A percentile compares a stretch with the other conserved stretches of the same genome.
Conservation (phyloP, 768 basidiomycete genomes). For the Mycena amicta region DNA sequence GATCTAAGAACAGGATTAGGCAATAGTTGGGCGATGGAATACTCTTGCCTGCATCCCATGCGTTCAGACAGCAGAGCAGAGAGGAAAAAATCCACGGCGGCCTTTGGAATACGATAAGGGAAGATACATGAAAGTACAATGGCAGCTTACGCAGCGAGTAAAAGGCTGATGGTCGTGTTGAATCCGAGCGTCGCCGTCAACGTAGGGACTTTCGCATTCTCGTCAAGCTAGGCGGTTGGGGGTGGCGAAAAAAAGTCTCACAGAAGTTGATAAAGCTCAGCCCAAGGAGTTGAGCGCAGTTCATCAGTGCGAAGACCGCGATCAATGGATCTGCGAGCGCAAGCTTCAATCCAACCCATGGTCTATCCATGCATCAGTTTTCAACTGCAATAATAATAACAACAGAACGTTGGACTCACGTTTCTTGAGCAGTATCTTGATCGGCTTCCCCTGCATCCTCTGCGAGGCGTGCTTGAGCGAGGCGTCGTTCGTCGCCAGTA, state of each 20-base stretch:
- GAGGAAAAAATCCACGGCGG: slow-evolving; percentile 47
- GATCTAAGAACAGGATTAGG: slow-evolving; percentile 30
- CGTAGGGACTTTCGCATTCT: neutral
- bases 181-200: neutral
- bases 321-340: slow-evolving; percentile 61
- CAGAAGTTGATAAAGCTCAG: slow-evolving; percentile 65
- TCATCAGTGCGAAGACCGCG: slow-evolving; percentile 54
- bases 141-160: neutral
- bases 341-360: slow-evolving; percentile 51
- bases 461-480: slow-evolving; percentile 49
- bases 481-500: slow-evolving; percentile 35
- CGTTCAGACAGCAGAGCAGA: slow-evolving; percentile 36
- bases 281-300: slow-evolving; percentile 52
- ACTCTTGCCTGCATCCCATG: slow-evolving; percentile 42
- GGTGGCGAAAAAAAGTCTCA: neutral
- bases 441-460: slow-evolving; percentile 52
- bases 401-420: slow-evolving; percentile 37
- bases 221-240: no score
- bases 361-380: slow-evolving; percentile 35
- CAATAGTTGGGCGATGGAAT: neutral
- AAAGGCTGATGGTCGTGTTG: neutral
- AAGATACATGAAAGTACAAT: neutral
- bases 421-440: slow-evolving; percentile 36
- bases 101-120: slow-evolving; percentile 22
- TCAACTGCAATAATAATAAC: neutral